Percentiles rank a stretch among this genome's conserved stretches.
Conservation (phyloP, 768 basidiomycete genomes). For the Mrakia blollopis region DNA sequence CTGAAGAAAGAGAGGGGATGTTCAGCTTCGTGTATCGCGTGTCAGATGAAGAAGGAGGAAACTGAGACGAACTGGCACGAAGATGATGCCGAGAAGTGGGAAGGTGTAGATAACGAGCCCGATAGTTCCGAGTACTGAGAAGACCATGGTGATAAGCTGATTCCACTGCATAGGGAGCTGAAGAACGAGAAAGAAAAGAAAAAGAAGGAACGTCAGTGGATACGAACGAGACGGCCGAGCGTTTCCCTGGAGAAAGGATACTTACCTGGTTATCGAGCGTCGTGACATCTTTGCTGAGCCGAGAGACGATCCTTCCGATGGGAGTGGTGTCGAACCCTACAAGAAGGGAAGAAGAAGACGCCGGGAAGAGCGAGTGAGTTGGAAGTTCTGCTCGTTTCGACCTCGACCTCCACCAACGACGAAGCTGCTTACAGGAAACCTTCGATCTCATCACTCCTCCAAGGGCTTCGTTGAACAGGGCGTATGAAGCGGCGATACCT, state of each 20-base stretch:
- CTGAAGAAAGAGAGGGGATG: constrained; percentile 26
- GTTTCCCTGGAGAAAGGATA: too few relatives aligned
- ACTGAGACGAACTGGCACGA: constrained; percentile 1
- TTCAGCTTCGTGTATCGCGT: not conserved
- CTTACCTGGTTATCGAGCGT: constrained; percentile 59
- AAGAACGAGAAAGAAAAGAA: not conserved
- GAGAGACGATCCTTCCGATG: constrained; percentile 22
- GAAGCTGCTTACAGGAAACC: constrained; percentile 11
- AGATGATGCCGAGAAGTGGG: constrained; percentile 38
- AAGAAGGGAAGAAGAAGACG: not conserved
- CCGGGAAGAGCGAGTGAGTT: not conserved
- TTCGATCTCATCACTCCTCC: constrained; percentile 54
- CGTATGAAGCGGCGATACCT: constrained; percentile 46
- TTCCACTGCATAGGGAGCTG: constrained; percentile 33
- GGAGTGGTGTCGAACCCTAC: constrained; percentile 25
- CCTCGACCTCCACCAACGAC: not conserved
- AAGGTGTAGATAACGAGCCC: constrained; percentile 40
- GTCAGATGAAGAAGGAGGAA: not conserved
- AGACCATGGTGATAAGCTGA: constrained; percentile 32
- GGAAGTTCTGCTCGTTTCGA: too few relatives aligned
- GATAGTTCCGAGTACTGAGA: constrained; percentile 39
- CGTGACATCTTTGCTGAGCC: constrained; percentile 29
- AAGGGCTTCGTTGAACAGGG: constrained; percentile 57
- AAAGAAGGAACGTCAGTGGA: too few relatives aligned
- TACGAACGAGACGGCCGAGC: too few relatives aligned